phyloP scores from a whole-genome alignment of 257 asterid genomes.

The Apocynum venetum region DNA sequence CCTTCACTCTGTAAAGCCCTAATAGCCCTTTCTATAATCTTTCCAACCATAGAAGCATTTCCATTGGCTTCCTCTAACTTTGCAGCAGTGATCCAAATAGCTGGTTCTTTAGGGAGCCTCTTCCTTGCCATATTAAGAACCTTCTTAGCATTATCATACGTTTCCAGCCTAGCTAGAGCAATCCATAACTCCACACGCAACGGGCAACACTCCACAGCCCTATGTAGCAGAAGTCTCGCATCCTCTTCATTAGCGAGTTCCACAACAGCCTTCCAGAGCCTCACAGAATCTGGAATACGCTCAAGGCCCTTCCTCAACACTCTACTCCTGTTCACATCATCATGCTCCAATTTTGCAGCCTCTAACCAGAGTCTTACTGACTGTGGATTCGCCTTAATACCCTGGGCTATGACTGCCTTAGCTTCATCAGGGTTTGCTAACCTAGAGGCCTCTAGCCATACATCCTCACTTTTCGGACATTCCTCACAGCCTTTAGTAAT shows the following conservation, averaged over 20 bases:
- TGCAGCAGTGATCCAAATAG: conserved; percentile 92
- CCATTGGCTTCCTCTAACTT: conserved; percentile 92
- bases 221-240: conserved; percentile 65
- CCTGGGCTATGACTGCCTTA: conserved; percentile 83
- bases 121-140: conserved; percentile 79
- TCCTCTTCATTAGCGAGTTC: conserved; percentile 86
- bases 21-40: conserved; percentile 78
- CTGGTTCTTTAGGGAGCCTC: conserved; percentile 81
- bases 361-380: conserved; percentile 93
- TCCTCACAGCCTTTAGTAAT: conserved; percentile 78
- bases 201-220: conserved; percentile 71
- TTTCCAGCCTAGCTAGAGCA: conserved; percentile 85
- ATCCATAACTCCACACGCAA: conserved; percentile 67
- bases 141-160: conserved; percentile 74
- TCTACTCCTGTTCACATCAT: conserved; percentile 57
- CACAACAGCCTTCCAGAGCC: conserved; percentile 96
- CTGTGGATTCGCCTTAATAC: conserved; percentile 74
- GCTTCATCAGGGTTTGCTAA: conserved; percentile 66
- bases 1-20: conserved; percentile 82
- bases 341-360: conserved; percentile 83
- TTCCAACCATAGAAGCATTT: conserved; percentile 60
- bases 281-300: conserved; percentile 71
- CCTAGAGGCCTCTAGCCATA: conserved; percentile 94
- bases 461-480: conserved; percentile 85
- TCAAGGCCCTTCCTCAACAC: conserved; percentile 88